Evolutionary conservation across 768 basidiomycete species (phyloP).

Genomic region (Rhodosporidiobolus sp.): DNA sequence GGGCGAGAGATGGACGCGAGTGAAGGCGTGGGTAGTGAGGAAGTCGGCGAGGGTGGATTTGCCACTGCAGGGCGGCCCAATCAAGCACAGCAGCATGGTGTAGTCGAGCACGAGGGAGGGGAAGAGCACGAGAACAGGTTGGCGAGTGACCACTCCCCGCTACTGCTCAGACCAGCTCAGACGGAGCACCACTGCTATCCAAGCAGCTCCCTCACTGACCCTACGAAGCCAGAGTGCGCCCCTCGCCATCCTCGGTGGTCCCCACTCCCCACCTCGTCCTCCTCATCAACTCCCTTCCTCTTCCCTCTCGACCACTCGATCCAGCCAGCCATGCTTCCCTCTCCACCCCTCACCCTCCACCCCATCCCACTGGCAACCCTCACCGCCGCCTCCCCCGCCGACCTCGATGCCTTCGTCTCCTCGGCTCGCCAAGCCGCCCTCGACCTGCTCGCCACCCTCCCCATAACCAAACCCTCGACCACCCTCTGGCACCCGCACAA

Average conservation of each 20-base stretch:
- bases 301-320: no score
- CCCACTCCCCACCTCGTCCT: no score
- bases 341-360: no score
- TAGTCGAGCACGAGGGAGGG: neutral
- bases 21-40: conserved; percentile 48
- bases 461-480: neutral
- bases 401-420: neutral
- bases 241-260: no score
- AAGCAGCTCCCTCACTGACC: no score
- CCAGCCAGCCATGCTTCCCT: no score
- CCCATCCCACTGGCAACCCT: neutral
- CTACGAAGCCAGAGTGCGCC: no score
- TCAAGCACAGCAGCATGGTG: conserved; percentile 51
- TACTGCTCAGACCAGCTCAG: no score
- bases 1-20: conserved; percentile 43
- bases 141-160: neutral
- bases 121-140: neutral
- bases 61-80: conserved; percentile 50
- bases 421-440: neutral
- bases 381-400: neutral
- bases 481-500: neutral
- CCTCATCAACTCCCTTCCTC: no score
- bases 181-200: no score
- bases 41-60: conserved; percentile 50
- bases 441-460: neutral